phyloP scores from a whole-genome alignment of 2,329 filamentous ascomycete genomes.

The Alternaria arborescens region DNA sequence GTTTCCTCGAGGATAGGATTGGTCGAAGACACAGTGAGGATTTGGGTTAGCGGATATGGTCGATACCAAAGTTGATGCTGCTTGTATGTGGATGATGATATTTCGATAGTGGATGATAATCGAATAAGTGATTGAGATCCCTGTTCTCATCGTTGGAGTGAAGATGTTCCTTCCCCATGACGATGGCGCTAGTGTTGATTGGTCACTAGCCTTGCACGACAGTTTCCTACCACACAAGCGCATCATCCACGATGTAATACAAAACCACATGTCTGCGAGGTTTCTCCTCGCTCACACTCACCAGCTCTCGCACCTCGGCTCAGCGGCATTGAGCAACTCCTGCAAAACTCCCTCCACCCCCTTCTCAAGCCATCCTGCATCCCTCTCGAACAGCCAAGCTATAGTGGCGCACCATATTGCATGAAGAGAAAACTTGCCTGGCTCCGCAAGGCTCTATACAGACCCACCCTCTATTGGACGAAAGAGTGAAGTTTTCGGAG shows the following conservation, averaged over 20 bases:
- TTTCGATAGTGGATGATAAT: conserved; percentile 7
- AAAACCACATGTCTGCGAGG: background rate
- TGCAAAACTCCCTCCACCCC: background rate
- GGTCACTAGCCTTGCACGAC: background rate
- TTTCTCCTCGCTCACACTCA: background rate
- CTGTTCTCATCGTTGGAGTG: background rate
- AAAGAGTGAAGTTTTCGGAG: conserved; percentile 2
- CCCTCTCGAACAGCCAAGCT: conserved; percentile 9
- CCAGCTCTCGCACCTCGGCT: background rate
- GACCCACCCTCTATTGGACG: conserved; percentile 5
- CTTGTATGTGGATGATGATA: conserved; percentile 5
- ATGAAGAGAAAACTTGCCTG: conserved; percentile 7
- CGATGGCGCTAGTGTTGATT: background rate
- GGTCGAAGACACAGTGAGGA: conserved; percentile 3
- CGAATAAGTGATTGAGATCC: background rate
- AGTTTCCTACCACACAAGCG: background rate
- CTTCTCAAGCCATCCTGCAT: background rate
- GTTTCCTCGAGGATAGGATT: conserved; percentile 11
- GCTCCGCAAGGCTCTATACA: background rate
- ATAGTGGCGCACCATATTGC: conserved; percentile 8
- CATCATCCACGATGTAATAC: background rate
- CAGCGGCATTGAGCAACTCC: conserved; percentile 11
- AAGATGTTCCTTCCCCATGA: background rate
- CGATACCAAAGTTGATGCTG: conserved; percentile 14
- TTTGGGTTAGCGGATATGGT: conserved; percentile 12